Conservation (phyloP, 768 basidiomycete species). For the Auriscalpium orientale region DNA sequence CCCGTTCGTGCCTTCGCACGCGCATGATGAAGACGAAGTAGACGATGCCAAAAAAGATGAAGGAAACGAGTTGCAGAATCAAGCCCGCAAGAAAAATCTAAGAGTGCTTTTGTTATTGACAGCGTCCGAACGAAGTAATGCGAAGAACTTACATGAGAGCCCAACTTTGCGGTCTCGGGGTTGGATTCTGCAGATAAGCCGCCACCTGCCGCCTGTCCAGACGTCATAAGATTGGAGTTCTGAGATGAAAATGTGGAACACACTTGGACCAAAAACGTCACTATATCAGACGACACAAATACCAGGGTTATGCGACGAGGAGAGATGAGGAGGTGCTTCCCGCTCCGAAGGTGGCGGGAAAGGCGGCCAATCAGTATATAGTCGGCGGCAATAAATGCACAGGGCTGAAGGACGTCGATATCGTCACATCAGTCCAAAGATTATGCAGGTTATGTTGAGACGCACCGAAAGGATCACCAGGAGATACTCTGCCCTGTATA, state of each 20-base stretch:
- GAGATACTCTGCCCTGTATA: conserved; percentile 51
- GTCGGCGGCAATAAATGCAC: conserved; percentile 65
- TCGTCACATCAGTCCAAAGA: neutral
- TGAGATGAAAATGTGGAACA: neutral
- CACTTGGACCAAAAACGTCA: conserved; percentile 62
- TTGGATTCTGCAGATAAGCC: neutral
- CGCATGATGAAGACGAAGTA: conserved; percentile 29
- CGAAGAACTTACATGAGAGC: too few relatives aligned
- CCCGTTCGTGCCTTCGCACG: conserved; percentile 33
- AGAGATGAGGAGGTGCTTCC: conserved; percentile 41
- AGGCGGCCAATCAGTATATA: conserved; percentile 62
- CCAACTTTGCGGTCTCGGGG: too few relatives aligned
- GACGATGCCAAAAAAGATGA: conserved; percentile 28
- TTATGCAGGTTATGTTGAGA: neutral
- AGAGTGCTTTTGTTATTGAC: too few relatives aligned
- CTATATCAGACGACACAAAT: conserved; percentile 57
- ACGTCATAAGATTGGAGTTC: neutral
- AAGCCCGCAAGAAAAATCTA: conserved; percentile 3
- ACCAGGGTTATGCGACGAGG: conserved; percentile 44
- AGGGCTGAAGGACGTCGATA: conserved; percentile 37
- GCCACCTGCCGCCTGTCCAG: neutral
- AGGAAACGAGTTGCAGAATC: conserved; percentile 7
- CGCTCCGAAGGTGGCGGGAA: conserved; percentile 39
- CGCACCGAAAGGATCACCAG: conserved; percentile 53
- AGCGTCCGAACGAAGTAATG: too few relatives aligned